phyloP scores from a whole-genome alignment of 768 basidiomycete genomes.

The Kwoniella heveanensis region DNA sequence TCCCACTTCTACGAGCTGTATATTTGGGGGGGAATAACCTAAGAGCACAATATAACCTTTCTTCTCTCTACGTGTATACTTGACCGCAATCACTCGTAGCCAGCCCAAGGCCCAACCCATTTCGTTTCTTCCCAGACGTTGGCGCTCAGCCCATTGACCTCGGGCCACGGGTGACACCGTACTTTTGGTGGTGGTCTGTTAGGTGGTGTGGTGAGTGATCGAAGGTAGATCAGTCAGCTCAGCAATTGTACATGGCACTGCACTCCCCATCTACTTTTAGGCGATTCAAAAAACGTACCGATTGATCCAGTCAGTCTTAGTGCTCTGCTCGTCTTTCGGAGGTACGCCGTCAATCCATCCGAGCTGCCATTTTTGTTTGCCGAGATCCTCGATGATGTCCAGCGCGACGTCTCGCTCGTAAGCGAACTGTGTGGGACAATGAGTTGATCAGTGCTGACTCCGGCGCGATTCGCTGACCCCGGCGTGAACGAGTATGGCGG shows the following conservation, averaged over 20 bases:
- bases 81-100: neutral
- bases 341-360: constrained; percentile 51
- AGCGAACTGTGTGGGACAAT: constrained; percentile 35
- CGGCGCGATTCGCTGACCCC: no score
- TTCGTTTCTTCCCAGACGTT: constrained; percentile 53
- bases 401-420: constrained; percentile 47
- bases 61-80: no score
- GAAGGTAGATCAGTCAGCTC: neutral
- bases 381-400: constrained; percentile 35
- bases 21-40: no score
- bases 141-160: constrained; percentile 44
- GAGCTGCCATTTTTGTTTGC: constrained; percentile 28
- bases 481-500: no score
- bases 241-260: constrained; percentile 3
- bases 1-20: neutral
- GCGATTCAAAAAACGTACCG: neutral
- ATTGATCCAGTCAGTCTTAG: constrained; percentile 26
- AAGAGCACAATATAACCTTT: neutral
- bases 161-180: constrained; percentile 56
- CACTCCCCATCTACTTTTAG: no score
- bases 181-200: constrained; percentile 52
- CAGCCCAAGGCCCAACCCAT: constrained; percentile 45
- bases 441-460: neutral
- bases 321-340: constrained; percentile 22
- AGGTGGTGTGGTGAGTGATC: no score